Percentiles rank a stretch among this genome's conserved stretches.
Conservation (phyloP, 306 rosid genomes). For the Vicia faba region DNA sequence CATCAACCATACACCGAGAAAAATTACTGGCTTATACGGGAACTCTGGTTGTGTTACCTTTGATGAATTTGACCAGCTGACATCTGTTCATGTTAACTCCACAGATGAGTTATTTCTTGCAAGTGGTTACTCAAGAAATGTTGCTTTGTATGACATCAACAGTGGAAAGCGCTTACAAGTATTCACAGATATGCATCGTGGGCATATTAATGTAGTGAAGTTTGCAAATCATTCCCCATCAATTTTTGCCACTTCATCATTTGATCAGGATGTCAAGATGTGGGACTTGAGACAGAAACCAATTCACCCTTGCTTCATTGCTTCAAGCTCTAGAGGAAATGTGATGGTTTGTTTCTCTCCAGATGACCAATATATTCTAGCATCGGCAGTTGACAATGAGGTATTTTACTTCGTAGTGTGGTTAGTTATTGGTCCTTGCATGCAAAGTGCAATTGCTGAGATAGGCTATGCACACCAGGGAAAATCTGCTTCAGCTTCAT, state of each 20-base stretch:
- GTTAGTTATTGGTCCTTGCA: conserved; percentile 28
- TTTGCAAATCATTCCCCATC: conserved; percentile 84
- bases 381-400: conserved; percentile 88
- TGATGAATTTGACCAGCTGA: conserved; percentile 79
- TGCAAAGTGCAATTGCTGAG: conserved; percentile 6
- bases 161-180: conserved; percentile 67
- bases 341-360: conserved; percentile 96
- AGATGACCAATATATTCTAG: conserved; percentile 81
- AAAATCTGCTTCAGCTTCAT: conserved; percentile 30
- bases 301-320: conserved; percentile 62
- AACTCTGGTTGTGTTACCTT: conserved; percentile 55
- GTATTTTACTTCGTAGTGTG: conserved; percentile 39
- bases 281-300: conserved; percentile 94
- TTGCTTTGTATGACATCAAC: conserved; percentile 76
- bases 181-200: conserved; percentile 75
- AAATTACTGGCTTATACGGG: conserved; percentile 44
- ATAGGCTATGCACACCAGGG: conserved; percentile 16
- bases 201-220: conserved; percentile 82
- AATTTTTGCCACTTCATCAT: conserved; percentile 79
- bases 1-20: conserved; percentile 48
- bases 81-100: conserved; percentile 84
- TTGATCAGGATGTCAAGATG: conserved; percentile 81
- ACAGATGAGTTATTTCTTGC: conserved; percentile 80
- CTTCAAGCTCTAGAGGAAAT: conserved; percentile 79
- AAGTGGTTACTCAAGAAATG: conserved; percentile 85